These are phyloP conservation scores for Pistacia vera DNA, from an alignment of 345 rosid species.

Conservation along the genomic window DNA sequence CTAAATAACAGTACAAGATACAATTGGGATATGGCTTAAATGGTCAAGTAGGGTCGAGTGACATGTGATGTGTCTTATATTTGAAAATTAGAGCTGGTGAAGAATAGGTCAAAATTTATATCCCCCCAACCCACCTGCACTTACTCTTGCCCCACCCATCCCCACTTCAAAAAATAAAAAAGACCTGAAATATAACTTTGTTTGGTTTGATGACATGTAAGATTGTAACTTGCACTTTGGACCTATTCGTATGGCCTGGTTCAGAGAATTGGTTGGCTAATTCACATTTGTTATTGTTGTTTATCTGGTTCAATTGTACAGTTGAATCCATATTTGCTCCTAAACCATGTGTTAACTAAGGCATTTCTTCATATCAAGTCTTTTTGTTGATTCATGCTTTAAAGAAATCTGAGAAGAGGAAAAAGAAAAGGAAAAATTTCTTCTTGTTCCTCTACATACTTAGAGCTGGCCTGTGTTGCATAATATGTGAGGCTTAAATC, in stretches of 20 bases:
- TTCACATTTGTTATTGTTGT: not conserved
- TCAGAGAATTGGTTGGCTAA: not conserved
- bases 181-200: not conserved
- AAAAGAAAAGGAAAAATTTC: not conserved
- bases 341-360: not conserved
- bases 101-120: not conserved
- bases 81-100: not conserved
- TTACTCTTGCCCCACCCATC: not conserved
- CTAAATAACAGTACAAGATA: not conserved
- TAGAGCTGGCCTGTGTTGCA: not conserved
- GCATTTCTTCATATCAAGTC: not conserved
- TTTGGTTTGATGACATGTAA: constrained; percentile 4
- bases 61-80: not conserved
- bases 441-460: not conserved
- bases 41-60: not conserved
- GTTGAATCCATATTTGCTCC: not conserved
- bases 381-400: not conserved
- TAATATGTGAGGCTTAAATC: not conserved
- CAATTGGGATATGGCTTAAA: not conserved
- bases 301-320: not conserved
- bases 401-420: not conserved
- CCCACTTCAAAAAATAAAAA: not conserved
- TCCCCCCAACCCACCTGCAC: not conserved
- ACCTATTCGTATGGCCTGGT: not conserved
- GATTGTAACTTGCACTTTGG: not conserved